Conservation (phyloP, 129 eudicot species). For the Dittrichia graveolens region DNA sequence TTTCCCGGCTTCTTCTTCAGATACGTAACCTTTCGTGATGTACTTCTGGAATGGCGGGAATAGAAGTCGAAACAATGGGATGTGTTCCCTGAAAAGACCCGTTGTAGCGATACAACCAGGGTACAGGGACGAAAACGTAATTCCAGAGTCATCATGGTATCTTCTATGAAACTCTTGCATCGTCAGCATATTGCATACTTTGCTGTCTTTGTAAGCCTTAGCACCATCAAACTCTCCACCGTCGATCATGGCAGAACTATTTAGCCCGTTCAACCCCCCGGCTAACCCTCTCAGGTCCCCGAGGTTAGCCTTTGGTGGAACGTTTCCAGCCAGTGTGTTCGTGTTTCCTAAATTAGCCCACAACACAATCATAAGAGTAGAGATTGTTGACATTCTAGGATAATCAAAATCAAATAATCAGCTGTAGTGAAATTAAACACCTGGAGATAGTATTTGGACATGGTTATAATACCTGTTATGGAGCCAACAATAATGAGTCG, state of each 20-base stretch:
- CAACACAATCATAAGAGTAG: neutral
- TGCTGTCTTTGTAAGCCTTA: slow-evolving; percentile 95
- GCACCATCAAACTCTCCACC: slow-evolving; percentile 98
- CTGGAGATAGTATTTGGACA: too few species aligned
- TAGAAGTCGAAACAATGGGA: slow-evolving; percentile 74
- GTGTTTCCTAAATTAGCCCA: slow-evolving; percentile 67
- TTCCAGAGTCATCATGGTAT: slow-evolving; percentile 75
- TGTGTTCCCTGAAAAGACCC: slow-evolving; percentile 78
- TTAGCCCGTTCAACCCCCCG: slow-evolving; percentile 68
- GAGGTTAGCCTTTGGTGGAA: slow-evolving; percentile 94
- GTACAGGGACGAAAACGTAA: slow-evolving; percentile 75
- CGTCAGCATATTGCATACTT: slow-evolving; percentile 97
- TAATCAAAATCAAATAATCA: neutral
- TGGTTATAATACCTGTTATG: slow-evolving; percentile 95
- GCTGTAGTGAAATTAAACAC: too few species aligned
- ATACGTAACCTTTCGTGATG: slow-evolving; percentile 91
- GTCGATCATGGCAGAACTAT: slow-evolving; percentile 87
- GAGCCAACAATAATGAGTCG: slow-evolving; percentile 93
- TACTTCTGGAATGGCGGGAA: slow-evolving; percentile 95
- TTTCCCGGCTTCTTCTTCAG: slow-evolving; percentile 92
- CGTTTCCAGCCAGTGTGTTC: slow-evolving; percentile 92
- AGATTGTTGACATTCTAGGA: neutral
- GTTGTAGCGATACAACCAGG: slow-evolving; percentile 95
- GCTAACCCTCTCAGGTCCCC: slow-evolving; percentile 92
- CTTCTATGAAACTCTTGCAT: slow-evolving; percentile 97